These are phyloP conservation scores for Rubus idaeus DNA, from an alignment of 306 rosid species.

Conservation along the genomic window DNA sequence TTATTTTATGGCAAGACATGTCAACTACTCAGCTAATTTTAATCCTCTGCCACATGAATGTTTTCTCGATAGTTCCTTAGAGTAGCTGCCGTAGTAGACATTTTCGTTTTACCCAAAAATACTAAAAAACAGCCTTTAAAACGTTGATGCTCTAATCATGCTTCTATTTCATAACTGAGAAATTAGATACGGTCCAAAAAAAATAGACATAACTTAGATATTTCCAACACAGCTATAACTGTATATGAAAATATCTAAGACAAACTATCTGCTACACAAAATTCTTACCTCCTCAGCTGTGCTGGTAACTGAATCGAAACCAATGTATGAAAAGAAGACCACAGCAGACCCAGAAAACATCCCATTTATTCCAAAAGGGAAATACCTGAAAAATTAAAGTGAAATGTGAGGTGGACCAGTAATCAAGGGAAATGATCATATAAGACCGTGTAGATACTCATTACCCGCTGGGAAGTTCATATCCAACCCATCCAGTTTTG, in stretches of 20 bases:
- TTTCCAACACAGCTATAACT: slow-evolving; percentile 1
- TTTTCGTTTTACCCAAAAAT: background rate
- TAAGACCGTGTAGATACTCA: slow-evolving; percentile 24
- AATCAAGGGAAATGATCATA: background rate
- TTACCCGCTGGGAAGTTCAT: slow-evolving; percentile 65
- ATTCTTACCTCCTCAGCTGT: slow-evolving; percentile 72
- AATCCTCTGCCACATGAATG: background rate
- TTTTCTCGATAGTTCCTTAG: background rate
- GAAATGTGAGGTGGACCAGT: slow-evolving; percentile 23
- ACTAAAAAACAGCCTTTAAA: background rate
- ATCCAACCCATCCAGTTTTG: slow-evolving; percentile 70
- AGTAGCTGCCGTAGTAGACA: background rate
- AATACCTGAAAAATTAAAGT: slow-evolving; percentile 45
- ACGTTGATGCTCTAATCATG: background rate
- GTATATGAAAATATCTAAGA: background rate
- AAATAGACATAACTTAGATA: background rate
- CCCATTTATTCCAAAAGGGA: slow-evolving; percentile 66
- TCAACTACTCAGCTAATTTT: background rate
- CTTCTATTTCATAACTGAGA: slow-evolving; percentile 1
- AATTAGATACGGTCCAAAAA: too few relatives aligned
- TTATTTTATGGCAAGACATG: background rate
- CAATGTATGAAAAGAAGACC: slow-evolving; percentile 75
- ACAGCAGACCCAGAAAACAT: slow-evolving; percentile 63
- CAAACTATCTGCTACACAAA: slow-evolving; percentile 19
- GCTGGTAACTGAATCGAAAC: slow-evolving; percentile 68